Percentiles rank a stretch among this genome's conserved stretches.
These are phyloP conservation scores for Xerocomus nothofagi DNA, from an alignment of 1,284 basidiomycete species.

Conservation along the genomic window DNA sequence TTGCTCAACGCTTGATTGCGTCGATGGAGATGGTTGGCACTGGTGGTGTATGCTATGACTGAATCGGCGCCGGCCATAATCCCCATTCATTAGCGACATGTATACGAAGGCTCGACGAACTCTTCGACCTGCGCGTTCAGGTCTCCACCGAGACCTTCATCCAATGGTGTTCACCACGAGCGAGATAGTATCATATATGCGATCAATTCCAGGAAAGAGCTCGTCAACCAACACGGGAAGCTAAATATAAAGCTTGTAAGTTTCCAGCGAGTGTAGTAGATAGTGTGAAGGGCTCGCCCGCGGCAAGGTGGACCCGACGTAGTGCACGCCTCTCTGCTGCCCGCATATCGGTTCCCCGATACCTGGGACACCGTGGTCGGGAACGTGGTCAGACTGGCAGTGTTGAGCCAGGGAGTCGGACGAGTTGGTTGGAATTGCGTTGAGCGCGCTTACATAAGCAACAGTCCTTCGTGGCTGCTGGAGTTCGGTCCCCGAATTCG, in stretches of 20 bases:
- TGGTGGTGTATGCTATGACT: slow-evolving; percentile 30
- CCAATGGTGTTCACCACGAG: slow-evolving; percentile 96
- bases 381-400: no score
- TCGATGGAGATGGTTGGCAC: background rate
- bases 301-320: slow-evolving; percentile 79
- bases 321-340: no score
- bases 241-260: slow-evolving; percentile 73
- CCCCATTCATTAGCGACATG: slow-evolving; percentile 19
- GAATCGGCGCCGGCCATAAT: slow-evolving; percentile 27
- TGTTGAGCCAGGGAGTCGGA: no score
- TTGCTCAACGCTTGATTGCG: background rate
- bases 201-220: slow-evolving; percentile 33
- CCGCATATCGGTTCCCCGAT: no score
- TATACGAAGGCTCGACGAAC: slow-evolving; percentile 56
- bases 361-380: no score
- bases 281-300: slow-evolving; percentile 81
- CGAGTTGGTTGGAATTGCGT: no score
- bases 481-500: no score
- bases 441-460: no score
- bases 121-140: slow-evolving; percentile 71
- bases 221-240: slow-evolving; percentile 39
- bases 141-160: slow-evolving; percentile 92
- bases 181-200: slow-evolving; percentile 63
- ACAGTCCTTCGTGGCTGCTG: no score
- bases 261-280: slow-evolving; percentile 66